Conservation (phyloP, 192 early-diverging fungal species). For the Glomus cerebriforme region DNA sequence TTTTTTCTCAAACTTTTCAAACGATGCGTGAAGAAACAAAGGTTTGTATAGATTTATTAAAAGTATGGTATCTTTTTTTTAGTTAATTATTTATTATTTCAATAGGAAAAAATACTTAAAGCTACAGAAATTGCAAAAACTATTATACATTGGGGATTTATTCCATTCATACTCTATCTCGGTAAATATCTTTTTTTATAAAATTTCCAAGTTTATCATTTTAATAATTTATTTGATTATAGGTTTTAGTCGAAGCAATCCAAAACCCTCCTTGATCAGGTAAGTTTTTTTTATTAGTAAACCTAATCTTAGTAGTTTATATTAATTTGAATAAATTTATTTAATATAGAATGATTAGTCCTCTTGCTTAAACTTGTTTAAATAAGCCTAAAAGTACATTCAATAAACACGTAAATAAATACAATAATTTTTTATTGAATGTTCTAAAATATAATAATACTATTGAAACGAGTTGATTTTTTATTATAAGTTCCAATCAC, state of each 20-base stretch:
- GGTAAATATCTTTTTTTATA: slow-evolving; percentile 36
- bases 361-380: not conserved
- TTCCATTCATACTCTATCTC: slow-evolving; percentile 62
- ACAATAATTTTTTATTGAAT: not conserved
- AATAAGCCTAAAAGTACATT: not conserved
- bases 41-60: not conserved
- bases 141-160: slow-evolving; percentile 62
- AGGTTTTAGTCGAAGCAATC: slow-evolving; percentile 29
- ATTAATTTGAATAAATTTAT: not conserved
- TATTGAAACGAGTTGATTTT: no score
- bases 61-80: not conserved
- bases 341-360: not conserved
- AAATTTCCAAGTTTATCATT: not conserved
- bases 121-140: slow-evolving; percentile 56
- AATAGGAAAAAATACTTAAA: slow-evolving; percentile 54
- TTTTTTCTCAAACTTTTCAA: not conserved
- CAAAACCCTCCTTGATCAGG: slow-evolving; percentile 26
- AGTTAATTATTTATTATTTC: not conserved
- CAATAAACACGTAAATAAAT: not conserved
- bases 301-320: not conserved
- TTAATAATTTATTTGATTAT: not conserved
- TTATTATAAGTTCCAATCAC: not conserved
- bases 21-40: slow-evolving; percentile 31
- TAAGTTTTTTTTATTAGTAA: not conserved
- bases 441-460: no score